Evolutionary conservation across 352 stramenopile species (phyloP).

Genomic region (Peronosclerospora sorghi): DNA sequence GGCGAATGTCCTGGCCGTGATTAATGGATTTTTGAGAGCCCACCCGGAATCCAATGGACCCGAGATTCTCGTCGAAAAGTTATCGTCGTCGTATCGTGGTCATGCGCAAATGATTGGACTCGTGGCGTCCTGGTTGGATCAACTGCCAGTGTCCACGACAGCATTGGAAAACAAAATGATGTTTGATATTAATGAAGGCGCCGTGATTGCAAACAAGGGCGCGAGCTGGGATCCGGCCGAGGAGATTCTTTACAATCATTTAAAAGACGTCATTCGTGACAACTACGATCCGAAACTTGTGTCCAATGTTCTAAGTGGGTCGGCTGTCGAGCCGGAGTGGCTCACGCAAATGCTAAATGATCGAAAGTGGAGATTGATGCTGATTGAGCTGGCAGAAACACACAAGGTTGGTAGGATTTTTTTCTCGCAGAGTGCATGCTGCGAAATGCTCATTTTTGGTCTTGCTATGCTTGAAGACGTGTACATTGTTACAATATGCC

Average conservation of each 20-base stretch:
- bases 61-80: constrained; percentile 77
- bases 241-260: constrained; percentile 64
- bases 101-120: constrained; percentile 83
- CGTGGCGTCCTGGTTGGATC: constrained; percentile 74
- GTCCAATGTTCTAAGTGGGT: constrained; percentile 78
- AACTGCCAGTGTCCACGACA: constrained; percentile 41
- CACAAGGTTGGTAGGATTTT: constrained; percentile 42
- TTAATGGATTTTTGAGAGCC: constrained; percentile 75
- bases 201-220: constrained; percentile 50
- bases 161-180: constrained; percentile 63
- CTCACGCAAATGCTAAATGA: constrained; percentile 76
- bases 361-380: constrained; percentile 73
- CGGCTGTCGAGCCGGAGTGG: constrained; percentile 63
- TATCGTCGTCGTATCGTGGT: constrained; percentile 78
- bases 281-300: constrained; percentile 82
- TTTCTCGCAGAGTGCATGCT: neutral
- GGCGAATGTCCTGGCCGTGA: constrained; percentile 57
- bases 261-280: constrained; percentile 68
- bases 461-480: constrained; percentile 34
- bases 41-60: constrained; percentile 73
- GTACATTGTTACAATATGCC: constrained; percentile 74
- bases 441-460: constrained; percentile 5
- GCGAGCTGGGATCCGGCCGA: constrained; percentile 62
- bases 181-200: constrained; percentile 60
- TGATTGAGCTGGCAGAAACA: constrained; percentile 77